Conservation (phyloP, 2,329 filamentous ascomycete genomes). For the Pseudogymnoascus sp. region DNA sequence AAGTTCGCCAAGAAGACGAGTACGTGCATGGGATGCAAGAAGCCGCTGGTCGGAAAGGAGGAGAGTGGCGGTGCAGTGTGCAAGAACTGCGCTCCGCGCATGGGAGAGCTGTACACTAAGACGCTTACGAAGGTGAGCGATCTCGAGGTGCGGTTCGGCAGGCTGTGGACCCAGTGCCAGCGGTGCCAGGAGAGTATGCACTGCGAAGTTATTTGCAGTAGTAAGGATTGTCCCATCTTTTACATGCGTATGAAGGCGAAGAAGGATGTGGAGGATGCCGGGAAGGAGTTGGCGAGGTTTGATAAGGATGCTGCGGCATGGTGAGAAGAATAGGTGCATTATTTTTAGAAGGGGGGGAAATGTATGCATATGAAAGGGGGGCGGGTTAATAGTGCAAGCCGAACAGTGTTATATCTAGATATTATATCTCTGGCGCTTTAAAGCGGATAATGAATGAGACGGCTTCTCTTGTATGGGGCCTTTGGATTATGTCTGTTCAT, state of each 20-base stretch:
- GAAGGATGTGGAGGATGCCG: constrained; percentile 94
- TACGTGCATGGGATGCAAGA: constrained; percentile 99
- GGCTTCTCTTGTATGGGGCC: not conserved
- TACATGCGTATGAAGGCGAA: constrained; percentile 99
- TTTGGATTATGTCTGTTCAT: too few relatives aligned
- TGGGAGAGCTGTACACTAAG: constrained; percentile 90
- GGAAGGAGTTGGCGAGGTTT: constrained; percentile 83
- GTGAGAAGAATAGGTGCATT: constrained; percentile 15
- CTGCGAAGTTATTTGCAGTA: constrained; percentile 95
- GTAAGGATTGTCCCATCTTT: constrained; percentile 95
- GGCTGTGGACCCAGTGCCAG: constrained; percentile 97
- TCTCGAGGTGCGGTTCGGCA: constrained; percentile 82
- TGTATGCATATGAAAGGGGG: not conserved
- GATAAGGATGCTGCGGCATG: constrained; percentile 70
- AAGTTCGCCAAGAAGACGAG: constrained; percentile 97
- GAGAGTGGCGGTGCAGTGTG: constrained; percentile 85
- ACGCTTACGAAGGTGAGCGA: constrained; percentile 82
- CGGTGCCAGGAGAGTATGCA: constrained; percentile 96
- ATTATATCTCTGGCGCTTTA: not conserved
- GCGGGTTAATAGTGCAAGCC: not conserved
- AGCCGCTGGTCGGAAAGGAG: constrained; percentile 71
- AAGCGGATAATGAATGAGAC: not conserved
- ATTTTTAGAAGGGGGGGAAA: not conserved
- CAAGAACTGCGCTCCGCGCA: constrained; percentile 70
- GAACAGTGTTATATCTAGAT: not conserved